Evolutionary conservation across 164 flowering plant species (phyloP).

Genomic region (Chloranthus sessilifolius): DNA sequence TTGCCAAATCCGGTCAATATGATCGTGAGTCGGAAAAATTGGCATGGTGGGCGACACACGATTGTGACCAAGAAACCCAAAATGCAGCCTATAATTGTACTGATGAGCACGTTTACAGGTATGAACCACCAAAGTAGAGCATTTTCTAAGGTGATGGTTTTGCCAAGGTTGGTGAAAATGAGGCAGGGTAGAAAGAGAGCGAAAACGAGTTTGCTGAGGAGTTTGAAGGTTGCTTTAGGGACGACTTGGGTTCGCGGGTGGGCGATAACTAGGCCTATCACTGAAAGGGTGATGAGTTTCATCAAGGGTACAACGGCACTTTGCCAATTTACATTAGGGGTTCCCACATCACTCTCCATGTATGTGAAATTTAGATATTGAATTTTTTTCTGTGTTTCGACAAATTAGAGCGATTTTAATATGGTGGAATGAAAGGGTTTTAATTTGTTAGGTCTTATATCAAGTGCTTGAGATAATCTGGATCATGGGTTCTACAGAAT

Average conservation of each 20-base stretch:
- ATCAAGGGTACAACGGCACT: conserved; percentile 62
- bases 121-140: conserved; percentile 78
- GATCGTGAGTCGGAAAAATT: conserved; percentile 60
- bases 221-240: conserved; percentile 74
- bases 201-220: conserved; percentile 89
- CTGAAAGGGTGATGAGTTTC: conserved; percentile 70
- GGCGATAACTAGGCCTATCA: conserved; percentile 68
- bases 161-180: conserved; percentile 73
- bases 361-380: conserved; percentile 1
- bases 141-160: conserved; percentile 48
- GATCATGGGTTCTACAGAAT: background rate
- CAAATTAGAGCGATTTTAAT: too few species aligned
- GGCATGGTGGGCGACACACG: conserved; percentile 73
- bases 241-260: conserved; percentile 53
- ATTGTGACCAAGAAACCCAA: conserved; percentile 64
- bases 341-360: background rate
- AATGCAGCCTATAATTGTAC: conserved; percentile 57
- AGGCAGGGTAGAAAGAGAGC: conserved; percentile 82
- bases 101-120: conserved; percentile 69
- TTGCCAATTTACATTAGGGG: conserved; percentile 20
- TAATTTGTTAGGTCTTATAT: too few species aligned
- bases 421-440: too few species aligned
- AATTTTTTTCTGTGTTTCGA: too few species aligned
- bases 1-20: conserved; percentile 91
- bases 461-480: too few species aligned